Conservation (phyloP, 163 green algal genomes). For the Coccomyxa subellipsoidea region DNA sequence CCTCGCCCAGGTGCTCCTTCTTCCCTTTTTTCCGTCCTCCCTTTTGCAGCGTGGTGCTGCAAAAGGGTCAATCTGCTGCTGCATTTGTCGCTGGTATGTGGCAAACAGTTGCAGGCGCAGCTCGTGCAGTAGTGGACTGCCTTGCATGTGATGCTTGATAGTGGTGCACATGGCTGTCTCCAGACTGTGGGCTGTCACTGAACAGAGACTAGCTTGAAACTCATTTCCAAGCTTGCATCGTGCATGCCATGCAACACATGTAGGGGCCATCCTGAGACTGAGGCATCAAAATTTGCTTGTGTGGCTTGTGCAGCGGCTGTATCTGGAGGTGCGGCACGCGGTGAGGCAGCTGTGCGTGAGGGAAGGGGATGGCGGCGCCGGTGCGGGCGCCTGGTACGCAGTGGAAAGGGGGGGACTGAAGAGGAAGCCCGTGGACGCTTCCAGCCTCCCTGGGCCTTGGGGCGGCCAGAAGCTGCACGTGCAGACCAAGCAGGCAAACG, state of each 20-base stretch:
- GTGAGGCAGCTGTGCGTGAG: constrained; percentile 30
- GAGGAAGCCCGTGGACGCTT: constrained; percentile 10
- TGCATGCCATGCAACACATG: no score
- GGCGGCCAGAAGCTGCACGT: constrained; percentile 24
- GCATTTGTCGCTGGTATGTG: no score
- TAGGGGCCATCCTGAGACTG: no score
- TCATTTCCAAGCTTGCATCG: no score
- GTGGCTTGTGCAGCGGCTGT: constrained; percentile 38
- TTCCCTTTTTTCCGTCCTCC: neutral
- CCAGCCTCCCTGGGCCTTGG: constrained; percentile 20
- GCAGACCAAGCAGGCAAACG: constrained; percentile 6
- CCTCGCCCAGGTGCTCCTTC: constrained; percentile 37
- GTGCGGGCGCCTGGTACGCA: neutral
- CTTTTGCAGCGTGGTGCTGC: neutral
- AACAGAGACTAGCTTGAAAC: no score
- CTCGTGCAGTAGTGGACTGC: no score
- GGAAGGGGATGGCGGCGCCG: neutral
- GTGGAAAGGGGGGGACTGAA: neutral
- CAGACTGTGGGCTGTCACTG: no score
- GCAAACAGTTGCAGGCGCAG: no score
- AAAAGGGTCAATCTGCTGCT: no score
- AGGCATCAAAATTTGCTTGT: no score
- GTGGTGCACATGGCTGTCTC: no score
- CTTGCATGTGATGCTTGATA: no score
- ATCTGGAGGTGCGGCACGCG: constrained; percentile 30